A percentile compares a stretch with the other conserved stretches of the same genome.
These are phyloP conservation scores for Inga laurina DNA, from an alignment of 306 rosid species.

Conservation along the genomic window DNA sequence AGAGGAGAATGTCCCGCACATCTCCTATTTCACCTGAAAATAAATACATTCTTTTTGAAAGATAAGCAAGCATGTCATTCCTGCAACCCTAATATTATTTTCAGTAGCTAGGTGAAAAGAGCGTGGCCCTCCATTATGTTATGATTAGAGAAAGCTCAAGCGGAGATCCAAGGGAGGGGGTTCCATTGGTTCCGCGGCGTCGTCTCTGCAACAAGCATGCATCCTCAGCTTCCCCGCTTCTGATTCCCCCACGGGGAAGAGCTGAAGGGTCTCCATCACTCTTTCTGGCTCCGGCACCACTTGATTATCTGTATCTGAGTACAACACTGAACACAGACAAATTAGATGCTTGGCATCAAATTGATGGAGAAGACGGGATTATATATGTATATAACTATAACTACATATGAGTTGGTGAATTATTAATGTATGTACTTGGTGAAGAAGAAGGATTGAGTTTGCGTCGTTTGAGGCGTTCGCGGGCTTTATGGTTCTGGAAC, in stretches of 20 bases:
- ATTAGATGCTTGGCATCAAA: not conserved
- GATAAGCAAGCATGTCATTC: not conserved
- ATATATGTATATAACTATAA: no score
- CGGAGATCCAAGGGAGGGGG: constrained; percentile 90
- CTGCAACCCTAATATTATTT: not conserved
- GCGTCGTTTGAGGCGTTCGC: constrained; percentile 88
- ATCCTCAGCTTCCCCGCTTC: constrained; percentile 56
- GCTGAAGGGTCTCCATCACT: constrained; percentile 82
- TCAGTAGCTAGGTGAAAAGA: constrained; percentile 8
- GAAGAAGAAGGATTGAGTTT: constrained; percentile 33
- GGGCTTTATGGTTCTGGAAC: constrained; percentile 98
- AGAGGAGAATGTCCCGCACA: constrained; percentile 73
- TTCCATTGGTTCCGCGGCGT: constrained; percentile 57
- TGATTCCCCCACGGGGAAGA: constrained; percentile 68
- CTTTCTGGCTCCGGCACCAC: constrained; percentile 48
- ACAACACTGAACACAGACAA: not conserved
- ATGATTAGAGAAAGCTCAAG: constrained; percentile 64
- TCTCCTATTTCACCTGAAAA: constrained; percentile 28
- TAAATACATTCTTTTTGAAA: not conserved
- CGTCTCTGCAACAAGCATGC: constrained; percentile 53
- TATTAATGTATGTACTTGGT: constrained; percentile 33
- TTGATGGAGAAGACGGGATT: not conserved
- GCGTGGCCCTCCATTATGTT: not conserved
- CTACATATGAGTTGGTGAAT: not conserved
- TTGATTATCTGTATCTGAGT: constrained; percentile 18